These are phyloP conservation scores for Orychophragmus violaceus DNA, from an alignment of 345 rosid species.

Conservation along the genomic window DNA sequence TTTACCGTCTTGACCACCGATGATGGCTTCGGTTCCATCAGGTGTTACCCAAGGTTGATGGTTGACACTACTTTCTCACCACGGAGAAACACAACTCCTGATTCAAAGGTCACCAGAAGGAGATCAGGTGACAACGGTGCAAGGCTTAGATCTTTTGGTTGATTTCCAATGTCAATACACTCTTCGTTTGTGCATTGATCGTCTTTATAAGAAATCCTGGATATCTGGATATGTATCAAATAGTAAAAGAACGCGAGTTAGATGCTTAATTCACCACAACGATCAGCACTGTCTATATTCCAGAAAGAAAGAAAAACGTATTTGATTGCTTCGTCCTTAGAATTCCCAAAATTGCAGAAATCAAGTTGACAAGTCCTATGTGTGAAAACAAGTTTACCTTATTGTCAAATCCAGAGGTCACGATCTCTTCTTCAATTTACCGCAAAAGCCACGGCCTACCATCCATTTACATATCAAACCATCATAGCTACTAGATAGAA, in stretches of 20 bases:
- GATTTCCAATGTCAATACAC: constrained; percentile 63
- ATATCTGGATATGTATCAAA: too few relatives aligned
- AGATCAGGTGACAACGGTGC: constrained; percentile 61
- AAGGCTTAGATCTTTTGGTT: constrained; percentile 82
- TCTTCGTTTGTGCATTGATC: too few relatives aligned
- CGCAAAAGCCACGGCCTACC: too few relatives aligned
- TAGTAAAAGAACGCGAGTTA: too few relatives aligned
- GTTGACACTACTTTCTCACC: constrained; percentile 63
- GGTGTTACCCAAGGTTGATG: constrained; percentile 70
- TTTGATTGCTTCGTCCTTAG: too few relatives aligned
- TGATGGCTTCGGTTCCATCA: constrained; percentile 81
- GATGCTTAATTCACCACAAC: too few relatives aligned
- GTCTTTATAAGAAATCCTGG: too few relatives aligned
- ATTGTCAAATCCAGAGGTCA: constrained; percentile 84
- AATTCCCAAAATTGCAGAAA: too few relatives aligned
- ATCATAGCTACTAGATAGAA: constrained; percentile 81
- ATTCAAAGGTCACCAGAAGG: constrained; percentile 59
- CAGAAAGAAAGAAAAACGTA: too few relatives aligned
- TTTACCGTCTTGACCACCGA: constrained; percentile 81
- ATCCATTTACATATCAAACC: constrained; percentile 84
- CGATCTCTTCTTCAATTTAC: constrained; percentile 74
- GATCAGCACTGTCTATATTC: too few relatives aligned
- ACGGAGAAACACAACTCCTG: constrained; percentile 71
- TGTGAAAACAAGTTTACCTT: constrained; percentile 50
- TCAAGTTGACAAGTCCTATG: too few relatives aligned